Conservation (phyloP, 2,329 filamentous ascomycete genomes). For the Beauveria australis region DNA sequence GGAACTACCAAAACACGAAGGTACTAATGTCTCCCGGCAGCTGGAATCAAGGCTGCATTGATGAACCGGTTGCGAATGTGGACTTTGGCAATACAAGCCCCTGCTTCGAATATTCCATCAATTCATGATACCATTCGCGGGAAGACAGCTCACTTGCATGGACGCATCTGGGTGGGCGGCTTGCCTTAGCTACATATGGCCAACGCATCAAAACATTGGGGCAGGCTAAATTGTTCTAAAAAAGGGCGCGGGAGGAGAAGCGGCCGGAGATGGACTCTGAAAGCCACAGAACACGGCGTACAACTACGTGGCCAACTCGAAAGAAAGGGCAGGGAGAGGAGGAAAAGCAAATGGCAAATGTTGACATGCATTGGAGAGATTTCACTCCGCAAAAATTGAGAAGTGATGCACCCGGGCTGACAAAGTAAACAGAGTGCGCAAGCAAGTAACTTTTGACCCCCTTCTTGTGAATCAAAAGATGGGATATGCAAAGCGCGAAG, state of each 20-base stretch:
- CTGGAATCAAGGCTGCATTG: background rate
- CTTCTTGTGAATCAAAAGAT: background rate
- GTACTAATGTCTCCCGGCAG: background rate
- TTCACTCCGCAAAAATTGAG: background rate
- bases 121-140: constrained; percentile 2
- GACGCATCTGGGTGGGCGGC: constrained; percentile 9
- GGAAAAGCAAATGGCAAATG: background rate
- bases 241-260: background rate
- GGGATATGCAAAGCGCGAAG: background rate
- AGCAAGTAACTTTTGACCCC: background rate
- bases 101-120: background rate
- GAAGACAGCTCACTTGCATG: constrained; percentile 5
- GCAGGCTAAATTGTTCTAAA: background rate
- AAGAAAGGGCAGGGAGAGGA: background rate
- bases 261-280: background rate
- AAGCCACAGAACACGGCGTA: background rate
- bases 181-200: constrained; percentile 11
- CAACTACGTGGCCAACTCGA: background rate
- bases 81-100: background rate
- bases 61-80: background rate
- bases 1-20: background rate
- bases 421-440: background rate
- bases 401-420: constrained; percentile 1
- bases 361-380: background rate
- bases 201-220: constrained; percentile 12